Conservation (phyloP, 768 basidiomycete species). For the Naganishia vishniacii region DNA sequence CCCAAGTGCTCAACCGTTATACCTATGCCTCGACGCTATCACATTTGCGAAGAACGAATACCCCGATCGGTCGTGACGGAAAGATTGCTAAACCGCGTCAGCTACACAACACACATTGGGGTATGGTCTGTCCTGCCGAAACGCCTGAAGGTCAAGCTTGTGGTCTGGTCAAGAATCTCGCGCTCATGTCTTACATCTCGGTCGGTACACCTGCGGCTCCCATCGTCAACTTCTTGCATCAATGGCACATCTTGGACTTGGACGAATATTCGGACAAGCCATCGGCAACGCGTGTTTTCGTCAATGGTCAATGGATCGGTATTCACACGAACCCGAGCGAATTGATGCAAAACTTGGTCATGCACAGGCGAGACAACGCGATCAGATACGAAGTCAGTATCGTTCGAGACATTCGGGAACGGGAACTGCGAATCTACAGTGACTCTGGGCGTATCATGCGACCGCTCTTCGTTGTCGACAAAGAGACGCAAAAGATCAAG, state of each 20-base stretch:
- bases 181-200: slow-evolving; percentile 95
- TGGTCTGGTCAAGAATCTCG: slow-evolving; percentile 96
- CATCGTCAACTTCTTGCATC: slow-evolving; percentile 95
- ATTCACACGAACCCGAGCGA: slow-evolving; percentile 92
- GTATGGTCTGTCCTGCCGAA: slow-evolving; percentile 99
- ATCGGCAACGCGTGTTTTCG: slow-evolving; percentile 85
- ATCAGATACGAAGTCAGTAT: slow-evolving; percentile 94
- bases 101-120: slow-evolving; percentile 99
- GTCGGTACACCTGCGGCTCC: slow-evolving; percentile 93
- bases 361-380: slow-evolving; percentile 85
- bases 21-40: slow-evolving; percentile 98
- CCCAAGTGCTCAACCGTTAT: slow-evolving; percentile 96
- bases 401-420: slow-evolving; percentile 93
- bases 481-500: slow-evolving; percentile 73
- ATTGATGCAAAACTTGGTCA: slow-evolving; percentile 86
- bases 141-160: slow-evolving; percentile 99
- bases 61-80: slow-evolving; percentile 93
- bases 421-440: slow-evolving; percentile 87
- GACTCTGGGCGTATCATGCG: slow-evolving; percentile 96
- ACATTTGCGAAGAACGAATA: slow-evolving; percentile 95
- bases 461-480: slow-evolving; percentile 83
- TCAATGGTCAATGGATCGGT: slow-evolving; percentile 99
- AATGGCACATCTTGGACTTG: slow-evolving; percentile 92
- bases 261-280: slow-evolving; percentile 84
- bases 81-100: slow-evolving; percentile 99